Base-by-base conservation (phyloP, 768 basidiomycete genomes). In the Coprinellus micaceus region DNA sequence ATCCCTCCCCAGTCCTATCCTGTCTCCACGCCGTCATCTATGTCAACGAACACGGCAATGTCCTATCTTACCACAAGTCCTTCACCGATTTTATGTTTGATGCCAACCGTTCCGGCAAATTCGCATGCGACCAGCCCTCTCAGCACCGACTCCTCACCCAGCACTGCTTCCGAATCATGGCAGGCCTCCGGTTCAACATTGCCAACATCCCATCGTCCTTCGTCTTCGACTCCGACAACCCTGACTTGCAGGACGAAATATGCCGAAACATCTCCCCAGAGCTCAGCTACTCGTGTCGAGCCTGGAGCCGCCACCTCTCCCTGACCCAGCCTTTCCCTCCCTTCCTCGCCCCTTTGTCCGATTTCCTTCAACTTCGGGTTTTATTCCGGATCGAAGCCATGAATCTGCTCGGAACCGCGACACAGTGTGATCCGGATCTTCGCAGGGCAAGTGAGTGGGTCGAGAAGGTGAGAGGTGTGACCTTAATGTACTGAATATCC, bases 131-230 rank as follows among this genome's bases (percentile, higher is more conserved):
- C n/a, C n/a, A n/a, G n/a, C n/a, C n/a, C n/a, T n/a, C n/a, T n/a
- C n/a, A n/a, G n/a, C n/a, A n/a, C n/a, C n/a, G n/a, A n/a, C n/a
- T n/a, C n/a, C 7, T 33, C 33, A 33, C 47, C 50, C 44, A 53
- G 2, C 22, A 25, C 10, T 63, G 63, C 47, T 66, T 64, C 33
- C 19, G 37, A 15, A 22, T 61, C 41, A 63, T 66, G 65, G 53
- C 10, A 13, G 24, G 30, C 2, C 48, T 66, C 10, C 52, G 46
- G 4, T 66, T 66, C 56, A 66, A 66, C 43, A 63, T 66, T 0
- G 53, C 48, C 19, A 48, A 63, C 19, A 53, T 66, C 7, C 28
- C 54, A 13, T 57, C 62, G 25, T 63, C 64, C 1, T 66, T 57
- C 37, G 4, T 61, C 2, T 53, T 63, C 10, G 62, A 66, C 28